Evolutionary conservation across 129 eudicot species (phyloP), one percentile per base, ranked within the genome.

Genomic region (Centrapalus pauciflorus): DNA sequence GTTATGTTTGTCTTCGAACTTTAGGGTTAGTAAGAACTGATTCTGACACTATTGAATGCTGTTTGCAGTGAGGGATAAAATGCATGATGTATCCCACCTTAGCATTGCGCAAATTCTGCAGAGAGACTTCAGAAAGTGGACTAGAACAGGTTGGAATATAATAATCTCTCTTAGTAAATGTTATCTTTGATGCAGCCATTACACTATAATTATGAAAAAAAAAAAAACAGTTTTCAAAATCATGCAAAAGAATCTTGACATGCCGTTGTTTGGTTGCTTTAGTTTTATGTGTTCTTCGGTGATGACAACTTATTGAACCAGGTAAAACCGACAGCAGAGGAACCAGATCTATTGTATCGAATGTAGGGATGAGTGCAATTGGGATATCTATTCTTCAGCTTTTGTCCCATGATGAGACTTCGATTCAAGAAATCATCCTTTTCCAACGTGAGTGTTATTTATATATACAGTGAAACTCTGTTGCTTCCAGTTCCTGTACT

Each of bases 101-200:
- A 76, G 67, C 69, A 76, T 85, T 55, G 81, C 84, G 73, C 87
- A 85, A n/a, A 85, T 88, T 68, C 50, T 85, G 73, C 77, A 55
- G 14, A 85, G 85, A 72, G 83, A 85, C 67, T 80, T 80, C 72
- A 88, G 61, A 51, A 88, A 78, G 81, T 85, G 87, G 96, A 75
- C 89, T 40, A 73, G 59, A 67, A 35, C 74, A 40, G 92, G 96
- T 85, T 14, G 14, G 74, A 38, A 50, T 26, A 60, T 66, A 37
- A 48, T 74, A 37, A 19, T 58, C 27, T 57, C 25, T 43, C 7
- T 33, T 38, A 17, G 23, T 71, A 52, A 14, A 25, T 35, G 23
- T 63, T 12, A 16, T 51, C 11, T 51, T 21, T 24, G 3, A 7
- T 7, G 57, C 29, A 0, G 5, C 10, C n/a, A n/a, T n/a, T n/a